Evolutionary conservation across 1,284 basidiomycete genomes (phyloP).

Genomic region (Trichosporon sp.): DNA sequence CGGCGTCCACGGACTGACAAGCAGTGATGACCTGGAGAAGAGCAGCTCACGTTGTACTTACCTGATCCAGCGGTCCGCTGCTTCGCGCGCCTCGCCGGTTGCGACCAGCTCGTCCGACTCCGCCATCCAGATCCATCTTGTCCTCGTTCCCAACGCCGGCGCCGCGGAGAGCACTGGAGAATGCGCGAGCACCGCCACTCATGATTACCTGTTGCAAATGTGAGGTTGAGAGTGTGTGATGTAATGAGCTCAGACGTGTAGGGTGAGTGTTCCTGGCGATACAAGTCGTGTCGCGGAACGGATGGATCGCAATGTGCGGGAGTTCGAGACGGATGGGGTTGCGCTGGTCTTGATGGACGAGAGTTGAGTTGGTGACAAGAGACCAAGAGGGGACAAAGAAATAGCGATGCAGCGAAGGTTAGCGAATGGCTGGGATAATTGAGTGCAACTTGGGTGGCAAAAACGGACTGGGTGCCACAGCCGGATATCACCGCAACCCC

Average conservation of each 20-base stretch:
- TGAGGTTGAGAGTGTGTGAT: not conserved
- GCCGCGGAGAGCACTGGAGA: slow-evolving; percentile 9
- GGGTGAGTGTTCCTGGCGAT: not conserved
- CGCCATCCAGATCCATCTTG: slow-evolving; percentile 14
- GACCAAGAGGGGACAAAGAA: not conserved
- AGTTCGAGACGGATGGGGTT: not conserved
- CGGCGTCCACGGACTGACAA: slow-evolving; percentile 11
- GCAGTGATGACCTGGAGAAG: slow-evolving; percentile 15
- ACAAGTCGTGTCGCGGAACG: not conserved
- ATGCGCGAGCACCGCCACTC: slow-evolving; percentile 6
- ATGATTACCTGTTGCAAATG: not conserved
- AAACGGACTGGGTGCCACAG: slow-evolving; percentile 1
- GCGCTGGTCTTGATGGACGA: not conserved
- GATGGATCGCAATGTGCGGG: not conserved
- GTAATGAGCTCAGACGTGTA: not conserved
- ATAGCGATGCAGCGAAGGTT: slow-evolving; percentile 1
- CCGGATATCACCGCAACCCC: slow-evolving; percentile 18
- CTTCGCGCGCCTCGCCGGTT: slow-evolving; percentile 2
- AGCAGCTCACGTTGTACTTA: slow-evolving; percentile 16
- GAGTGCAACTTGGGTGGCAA: slow-evolving; percentile 12
- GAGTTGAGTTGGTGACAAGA: not conserved
- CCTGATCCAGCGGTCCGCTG: slow-evolving; percentile 17
- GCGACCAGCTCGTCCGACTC: not conserved
- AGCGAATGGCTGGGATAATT: slow-evolving; percentile 5
- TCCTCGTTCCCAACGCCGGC: slow-evolving; percentile 5